A percentile compares a stretch with the other conserved stretches of the same genome.
Conservation (phyloP, 2,329 filamentous ascomycete genomes). For the Diaporthe sp. region DNA sequence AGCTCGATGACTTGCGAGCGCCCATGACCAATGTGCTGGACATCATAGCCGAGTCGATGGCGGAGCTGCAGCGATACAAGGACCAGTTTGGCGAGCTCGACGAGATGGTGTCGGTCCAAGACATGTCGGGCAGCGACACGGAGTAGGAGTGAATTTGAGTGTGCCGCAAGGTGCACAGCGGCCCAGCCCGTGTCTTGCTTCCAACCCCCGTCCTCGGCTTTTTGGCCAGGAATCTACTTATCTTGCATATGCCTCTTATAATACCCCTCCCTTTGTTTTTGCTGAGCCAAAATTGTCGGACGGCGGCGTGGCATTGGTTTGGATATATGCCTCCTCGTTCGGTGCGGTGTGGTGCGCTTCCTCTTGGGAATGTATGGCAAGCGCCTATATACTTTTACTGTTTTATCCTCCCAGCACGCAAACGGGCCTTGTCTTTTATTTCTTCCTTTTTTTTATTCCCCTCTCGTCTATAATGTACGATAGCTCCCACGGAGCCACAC, state of each 20-base stretch:
- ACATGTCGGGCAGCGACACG: conserved; percentile 52
- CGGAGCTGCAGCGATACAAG: conserved; percentile 74
- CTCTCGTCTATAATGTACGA: conserved; percentile 30
- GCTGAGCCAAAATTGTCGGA: conserved; percentile 11
- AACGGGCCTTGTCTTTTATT: not conserved
- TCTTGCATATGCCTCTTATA: conserved; percentile 36
- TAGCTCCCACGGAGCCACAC: conserved; percentile 20
- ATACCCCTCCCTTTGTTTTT: conserved; percentile 29
- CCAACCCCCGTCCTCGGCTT: not conserved
- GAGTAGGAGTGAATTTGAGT: conserved; percentile 49
- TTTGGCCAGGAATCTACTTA: conserved; percentile 13
- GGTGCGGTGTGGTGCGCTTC: conserved; percentile 18
- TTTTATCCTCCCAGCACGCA: conserved; percentile 10
- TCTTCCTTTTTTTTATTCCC: not conserved
- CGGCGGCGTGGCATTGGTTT: not conserved
- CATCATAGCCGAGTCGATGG: conserved; percentile 71
- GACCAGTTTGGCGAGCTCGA: conserved; percentile 63
- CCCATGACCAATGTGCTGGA: conserved; percentile 82
- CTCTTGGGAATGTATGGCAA: conserved; percentile 31
- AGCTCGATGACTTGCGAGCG: conserved; percentile 79
- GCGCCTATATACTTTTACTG: conserved; percentile 39
- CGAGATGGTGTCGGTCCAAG: conserved; percentile 41
- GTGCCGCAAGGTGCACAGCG: not conserved
- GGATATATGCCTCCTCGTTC: not conserved
- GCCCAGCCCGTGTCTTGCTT: not conserved